Evolutionary conservation across 306 rosid species (phyloP).

Genomic region (Glycine latifolia): DNA sequence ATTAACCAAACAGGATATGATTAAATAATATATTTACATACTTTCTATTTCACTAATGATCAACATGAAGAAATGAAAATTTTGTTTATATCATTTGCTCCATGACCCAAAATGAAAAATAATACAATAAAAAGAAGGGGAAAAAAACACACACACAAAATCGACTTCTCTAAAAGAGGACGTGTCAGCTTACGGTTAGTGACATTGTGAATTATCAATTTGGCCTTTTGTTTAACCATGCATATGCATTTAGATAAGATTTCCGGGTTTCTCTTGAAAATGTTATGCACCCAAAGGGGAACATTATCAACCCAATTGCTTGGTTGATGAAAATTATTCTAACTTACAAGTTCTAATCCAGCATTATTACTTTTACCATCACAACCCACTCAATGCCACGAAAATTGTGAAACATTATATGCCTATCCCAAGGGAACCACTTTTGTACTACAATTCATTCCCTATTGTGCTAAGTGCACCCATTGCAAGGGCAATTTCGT

Average conservation of each 20-base stretch:
- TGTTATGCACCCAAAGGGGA: slow-evolving; percentile 44
- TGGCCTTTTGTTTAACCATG: slow-evolving; percentile 40
- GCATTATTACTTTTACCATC: neutral
- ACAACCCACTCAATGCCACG: too few relatives aligned
- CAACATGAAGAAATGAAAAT: slow-evolving; percentile 27
- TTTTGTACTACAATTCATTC: slow-evolving; percentile 9
- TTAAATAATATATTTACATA: slow-evolving; percentile 32
- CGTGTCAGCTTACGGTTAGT: neutral
- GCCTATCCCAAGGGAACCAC: slow-evolving; percentile 23
- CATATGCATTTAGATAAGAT: slow-evolving; percentile 52
- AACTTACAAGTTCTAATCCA: neutral
- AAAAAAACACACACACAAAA: neutral
- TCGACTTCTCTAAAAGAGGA: slow-evolving; percentile 8
- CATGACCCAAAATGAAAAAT: slow-evolving; percentile 46
- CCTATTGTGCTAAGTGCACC: too few relatives aligned
- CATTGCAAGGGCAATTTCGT: neutral
- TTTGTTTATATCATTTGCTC: slow-evolving; percentile 45
- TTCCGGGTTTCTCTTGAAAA: slow-evolving; percentile 30
- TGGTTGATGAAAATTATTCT: slow-evolving; percentile 22
- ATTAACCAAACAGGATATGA: slow-evolving; percentile 44
- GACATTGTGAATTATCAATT: slow-evolving; percentile 23
- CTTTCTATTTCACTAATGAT: slow-evolving; percentile 48
- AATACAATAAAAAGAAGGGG: neutral
- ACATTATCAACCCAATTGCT: slow-evolving; percentile 39
- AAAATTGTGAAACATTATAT: too few relatives aligned